phyloP scores from a whole-genome alignment of 345 rosid genomes.

The thale cress (Arabidopsis thaliana) region DNA sequence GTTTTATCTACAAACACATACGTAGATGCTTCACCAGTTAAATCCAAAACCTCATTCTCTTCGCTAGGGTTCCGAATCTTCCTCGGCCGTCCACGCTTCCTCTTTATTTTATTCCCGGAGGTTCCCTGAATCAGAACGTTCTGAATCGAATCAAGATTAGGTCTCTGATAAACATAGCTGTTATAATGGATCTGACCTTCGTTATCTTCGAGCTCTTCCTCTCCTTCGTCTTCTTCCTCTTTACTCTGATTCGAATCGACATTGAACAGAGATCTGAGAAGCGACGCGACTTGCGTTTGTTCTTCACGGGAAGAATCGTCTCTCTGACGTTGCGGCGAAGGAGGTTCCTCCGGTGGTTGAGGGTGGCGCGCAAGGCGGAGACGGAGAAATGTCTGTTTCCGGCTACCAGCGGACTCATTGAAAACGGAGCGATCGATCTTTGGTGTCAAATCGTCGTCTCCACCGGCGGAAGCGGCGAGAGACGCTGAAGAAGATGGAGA shows the following conservation, averaged over 20 bases:
- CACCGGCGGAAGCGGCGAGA: conserved; percentile 40
- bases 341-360: conserved; percentile 34
- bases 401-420: conserved; percentile 96
- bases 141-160: conserved; percentile 24
- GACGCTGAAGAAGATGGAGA: conserved; percentile 55
- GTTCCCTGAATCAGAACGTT: conserved; percentile 42
- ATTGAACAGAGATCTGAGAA: conserved; percentile 66
- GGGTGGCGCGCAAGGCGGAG: conserved; percentile 74
- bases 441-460: conserved; percentile 59
- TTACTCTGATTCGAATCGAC: conserved; percentile 43
- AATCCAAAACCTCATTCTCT: conserved; percentile 21
- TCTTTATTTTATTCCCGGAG: conserved; percentile 42
- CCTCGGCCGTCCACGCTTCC: conserved; percentile 74
- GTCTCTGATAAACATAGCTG: conserved; percentile 32
- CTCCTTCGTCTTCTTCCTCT: conserved; percentile 38
- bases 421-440: conserved; percentile 89
- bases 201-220: conserved; percentile 21
- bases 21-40: background rate
- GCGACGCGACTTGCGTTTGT: conserved; percentile 50
- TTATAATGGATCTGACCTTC: conserved; percentile 43
- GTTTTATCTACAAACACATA: conserved; percentile 11
- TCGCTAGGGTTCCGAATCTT: conserved; percentile 47
- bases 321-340: conserved; percentile 40
- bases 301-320: conserved; percentile 55
- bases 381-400: conserved; percentile 89